Conservation (phyloP, 306 rosid species). For the Cicer arietinum region DNA sequence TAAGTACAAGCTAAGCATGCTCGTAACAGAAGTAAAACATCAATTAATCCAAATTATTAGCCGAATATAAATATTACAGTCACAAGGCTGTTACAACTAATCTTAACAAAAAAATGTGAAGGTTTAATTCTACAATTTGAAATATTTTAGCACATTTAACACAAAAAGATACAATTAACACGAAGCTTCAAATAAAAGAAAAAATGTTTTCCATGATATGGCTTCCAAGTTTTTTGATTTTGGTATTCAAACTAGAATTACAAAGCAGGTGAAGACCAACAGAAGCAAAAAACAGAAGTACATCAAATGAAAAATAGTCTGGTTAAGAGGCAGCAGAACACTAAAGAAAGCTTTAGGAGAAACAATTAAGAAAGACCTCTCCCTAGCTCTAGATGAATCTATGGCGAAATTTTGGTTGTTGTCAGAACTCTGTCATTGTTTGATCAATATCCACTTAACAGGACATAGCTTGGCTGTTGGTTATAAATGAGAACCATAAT, state of each 20-base stretch:
- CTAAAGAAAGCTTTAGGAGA: slow-evolving; percentile 19
- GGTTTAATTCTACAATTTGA: slow-evolving; percentile 1
- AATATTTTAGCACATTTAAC: slow-evolving; percentile 20
- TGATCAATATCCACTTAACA: not conserved
- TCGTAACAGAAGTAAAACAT: slow-evolving; percentile 7
- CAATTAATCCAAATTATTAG: slow-evolving; percentile 33
- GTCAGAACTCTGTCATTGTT: not conserved
- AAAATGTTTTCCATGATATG: slow-evolving; percentile 22
- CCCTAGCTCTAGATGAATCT: not conserved
- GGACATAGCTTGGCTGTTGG: slow-evolving; percentile 11
- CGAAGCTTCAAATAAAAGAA: slow-evolving; percentile 34
- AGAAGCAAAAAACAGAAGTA: slow-evolving; percentile 23
- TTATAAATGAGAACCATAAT: slow-evolving; percentile 14
- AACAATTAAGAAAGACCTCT: not conserved
- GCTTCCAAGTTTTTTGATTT: slow-evolving; percentile 12
- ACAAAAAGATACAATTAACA: slow-evolving; percentile 7
- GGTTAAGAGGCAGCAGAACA: slow-evolving; percentile 14
- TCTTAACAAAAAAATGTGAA: slow-evolving; percentile 21
- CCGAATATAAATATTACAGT: slow-evolving; percentile 26
- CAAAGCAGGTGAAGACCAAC: slow-evolving; percentile 13
- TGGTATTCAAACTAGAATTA: slow-evolving; percentile 28
- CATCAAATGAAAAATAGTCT: not conserved
- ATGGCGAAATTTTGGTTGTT: slow-evolving; percentile 9
- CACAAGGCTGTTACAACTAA: slow-evolving; percentile 22
- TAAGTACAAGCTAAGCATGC: slow-evolving; percentile 4